phyloP scores from a whole-genome alignment of 306 rosid species.

The Adenanthera pavonina region DNA sequence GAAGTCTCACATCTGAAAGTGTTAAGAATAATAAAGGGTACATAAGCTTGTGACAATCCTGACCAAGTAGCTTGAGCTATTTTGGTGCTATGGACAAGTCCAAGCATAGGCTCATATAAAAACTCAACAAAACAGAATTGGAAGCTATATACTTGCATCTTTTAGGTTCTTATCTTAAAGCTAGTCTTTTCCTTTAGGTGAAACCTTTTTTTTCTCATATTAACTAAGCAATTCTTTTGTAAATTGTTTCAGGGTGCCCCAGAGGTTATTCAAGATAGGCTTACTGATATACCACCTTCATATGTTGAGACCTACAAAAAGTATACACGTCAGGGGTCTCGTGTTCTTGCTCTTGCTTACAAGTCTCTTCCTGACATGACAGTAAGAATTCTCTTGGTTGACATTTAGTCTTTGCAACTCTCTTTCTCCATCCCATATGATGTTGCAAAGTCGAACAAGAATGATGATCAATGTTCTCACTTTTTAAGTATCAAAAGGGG shows the following conservation, averaged over 20 bases:
- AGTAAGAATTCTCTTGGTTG: constrained; percentile 59
- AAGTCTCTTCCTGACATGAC: constrained; percentile 95
- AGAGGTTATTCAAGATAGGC: constrained; percentile 93
- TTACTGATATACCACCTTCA: constrained; percentile 70
- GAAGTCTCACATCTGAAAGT: too few relatives aligned
- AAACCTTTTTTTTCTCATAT: constrained; percentile 5
- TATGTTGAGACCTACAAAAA: constrained; percentile 89
- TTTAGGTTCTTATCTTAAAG: constrained; percentile 16
- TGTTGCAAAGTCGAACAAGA: constrained; percentile 8
- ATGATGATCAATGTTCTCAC: background rate
- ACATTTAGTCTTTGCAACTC: background rate
- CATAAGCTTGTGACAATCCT: too few relatives aligned
- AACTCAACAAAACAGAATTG: too few relatives aligned
- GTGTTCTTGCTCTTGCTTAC: constrained; percentile 96
- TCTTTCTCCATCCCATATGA: constrained; percentile 9
- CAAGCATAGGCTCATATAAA: too few relatives aligned
- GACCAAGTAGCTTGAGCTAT: too few relatives aligned
- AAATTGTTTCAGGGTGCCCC: constrained; percentile 89
- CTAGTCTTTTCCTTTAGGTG: constrained; percentile 10
- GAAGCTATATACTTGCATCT: constrained; percentile 1
- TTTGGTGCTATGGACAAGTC: too few relatives aligned
- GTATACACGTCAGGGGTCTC: constrained; percentile 96
- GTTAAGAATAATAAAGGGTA: too few relatives aligned
- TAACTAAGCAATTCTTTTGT: constrained; percentile 10
- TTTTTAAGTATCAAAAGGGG: background rate